Evolutionary conservation across 106 monocot species (phyloP).

Genomic region (Agapanthus africanus): DNA sequence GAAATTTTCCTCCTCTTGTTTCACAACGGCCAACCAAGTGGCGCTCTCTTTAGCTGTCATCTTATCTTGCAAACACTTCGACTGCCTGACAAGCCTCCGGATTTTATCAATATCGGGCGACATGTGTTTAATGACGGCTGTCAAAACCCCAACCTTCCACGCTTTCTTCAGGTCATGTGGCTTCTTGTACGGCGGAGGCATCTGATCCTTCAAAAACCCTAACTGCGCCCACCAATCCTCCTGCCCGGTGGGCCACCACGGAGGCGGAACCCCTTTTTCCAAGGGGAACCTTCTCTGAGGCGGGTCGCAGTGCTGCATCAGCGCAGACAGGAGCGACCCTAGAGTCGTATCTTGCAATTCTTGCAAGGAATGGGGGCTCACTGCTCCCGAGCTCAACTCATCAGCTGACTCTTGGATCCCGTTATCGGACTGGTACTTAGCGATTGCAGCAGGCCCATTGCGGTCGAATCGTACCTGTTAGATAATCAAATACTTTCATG

Average conservation of each 20-base stretch:
- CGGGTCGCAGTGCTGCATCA: constrained; percentile 86
- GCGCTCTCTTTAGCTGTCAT: constrained; percentile 31
- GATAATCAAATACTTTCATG: no score
- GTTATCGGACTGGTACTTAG: constrained; percentile 38
- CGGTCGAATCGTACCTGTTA: constrained; percentile 52
- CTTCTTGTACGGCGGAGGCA: constrained; percentile 70
- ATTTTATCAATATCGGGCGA: constrained; percentile 29
- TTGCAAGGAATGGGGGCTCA: constrained; percentile 46
- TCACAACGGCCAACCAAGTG: constrained; percentile 23
- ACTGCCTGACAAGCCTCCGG: constrained; percentile 23
- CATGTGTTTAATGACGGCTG: constrained; percentile 28
- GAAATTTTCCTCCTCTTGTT: constrained; percentile 36
- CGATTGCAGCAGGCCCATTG: constrained; percentile 44
- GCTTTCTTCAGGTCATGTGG: constrained; percentile 60
- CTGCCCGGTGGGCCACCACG: constrained; percentile 67
- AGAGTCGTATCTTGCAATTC: constrained; percentile 79
- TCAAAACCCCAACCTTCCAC: constrained; percentile 24
- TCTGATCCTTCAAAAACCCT: constrained; percentile 45
- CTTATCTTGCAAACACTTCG: constrained; percentile 28
- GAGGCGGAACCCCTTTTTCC: constrained; percentile 69
- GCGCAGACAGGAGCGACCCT: constrained; percentile 63
- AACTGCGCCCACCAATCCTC: constrained; percentile 69
- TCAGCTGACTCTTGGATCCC: constrained; percentile 18
- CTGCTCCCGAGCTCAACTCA: constrained; percentile 24
- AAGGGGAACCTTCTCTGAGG: constrained; percentile 71